phyloP scores from a whole-genome alignment of 1,284 basidiomycete genomes.

The Pseudozyma pruni region DNA sequence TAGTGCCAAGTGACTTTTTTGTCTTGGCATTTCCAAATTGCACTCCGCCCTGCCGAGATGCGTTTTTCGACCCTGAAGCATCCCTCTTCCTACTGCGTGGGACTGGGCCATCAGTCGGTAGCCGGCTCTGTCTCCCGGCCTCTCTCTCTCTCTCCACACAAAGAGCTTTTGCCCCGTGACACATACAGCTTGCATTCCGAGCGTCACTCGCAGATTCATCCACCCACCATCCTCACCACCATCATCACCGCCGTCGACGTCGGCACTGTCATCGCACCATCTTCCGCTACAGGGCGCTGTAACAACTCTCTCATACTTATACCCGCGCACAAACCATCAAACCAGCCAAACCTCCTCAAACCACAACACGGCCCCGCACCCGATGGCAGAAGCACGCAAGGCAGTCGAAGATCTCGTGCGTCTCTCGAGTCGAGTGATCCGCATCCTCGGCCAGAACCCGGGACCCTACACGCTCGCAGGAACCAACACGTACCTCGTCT shows the following conservation, averaged over 20 bases:
- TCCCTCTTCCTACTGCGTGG: too few species aligned
- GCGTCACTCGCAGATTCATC: not conserved
- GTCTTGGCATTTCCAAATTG: slow-evolving; percentile 5
- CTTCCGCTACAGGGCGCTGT: too few species aligned
- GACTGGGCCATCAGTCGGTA: too few species aligned
- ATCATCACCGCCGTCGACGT: not conserved
- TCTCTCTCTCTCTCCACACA: too few species aligned
- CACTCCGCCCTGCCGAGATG: slow-evolving; percentile 5
- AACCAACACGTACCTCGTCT: slow-evolving; percentile 92
- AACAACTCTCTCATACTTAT: too few species aligned
- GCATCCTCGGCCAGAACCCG: slow-evolving; percentile 79
- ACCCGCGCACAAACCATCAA: slow-evolving; percentile 3
- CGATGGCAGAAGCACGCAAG: slow-evolving; percentile 52
- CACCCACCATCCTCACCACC: not conserved
- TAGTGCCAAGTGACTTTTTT: not conserved
- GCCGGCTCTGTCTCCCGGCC: too few species aligned
- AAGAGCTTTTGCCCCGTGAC: not conserved
- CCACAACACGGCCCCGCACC: too few species aligned
- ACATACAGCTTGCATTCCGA: too few species aligned
- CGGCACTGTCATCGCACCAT: too few species aligned
- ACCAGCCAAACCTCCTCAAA: not conserved
- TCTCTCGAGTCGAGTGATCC: slow-evolving; percentile 57
- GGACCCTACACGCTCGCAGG: slow-evolving; percentile 88
- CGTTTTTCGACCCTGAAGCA: not conserved
- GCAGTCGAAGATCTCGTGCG: slow-evolving; percentile 42